Percentiles rank a stretch among this genome's conserved stretches.
Evolutionary conservation across 768 basidiomycete genomes (phyloP).

Genomic region (Coprinopsis cinerea): DNA sequence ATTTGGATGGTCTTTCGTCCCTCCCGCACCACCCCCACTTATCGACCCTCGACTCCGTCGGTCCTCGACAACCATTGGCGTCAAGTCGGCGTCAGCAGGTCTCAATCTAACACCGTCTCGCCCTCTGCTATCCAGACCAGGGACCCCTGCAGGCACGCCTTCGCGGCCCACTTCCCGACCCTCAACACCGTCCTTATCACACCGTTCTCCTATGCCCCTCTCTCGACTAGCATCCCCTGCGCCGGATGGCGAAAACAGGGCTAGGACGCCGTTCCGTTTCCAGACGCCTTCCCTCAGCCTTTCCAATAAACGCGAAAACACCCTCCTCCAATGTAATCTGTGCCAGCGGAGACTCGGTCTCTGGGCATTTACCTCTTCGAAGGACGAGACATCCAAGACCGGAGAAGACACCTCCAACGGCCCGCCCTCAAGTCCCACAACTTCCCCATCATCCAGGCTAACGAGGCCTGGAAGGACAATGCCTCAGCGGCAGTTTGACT

Average conservation of each 20-base stretch:
- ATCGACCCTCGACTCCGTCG: constrained; percentile 13
- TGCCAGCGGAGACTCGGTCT: constrained; percentile 78
- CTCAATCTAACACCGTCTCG: background rate
- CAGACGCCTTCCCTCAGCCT: constrained; percentile 22
- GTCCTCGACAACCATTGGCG: background rate
- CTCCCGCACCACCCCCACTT: constrained; percentile 29
- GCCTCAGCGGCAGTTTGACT: constrained; percentile 54
- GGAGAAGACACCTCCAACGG: background rate
- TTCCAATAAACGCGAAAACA: constrained; percentile 36
- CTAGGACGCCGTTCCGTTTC: constrained; percentile 9
- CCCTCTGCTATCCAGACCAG: background rate
- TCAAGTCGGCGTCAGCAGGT: background rate
- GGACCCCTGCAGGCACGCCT: background rate
- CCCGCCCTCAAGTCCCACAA: constrained; percentile 1
- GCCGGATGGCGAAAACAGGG: constrained; percentile 19
- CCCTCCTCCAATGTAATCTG: constrained; percentile 57
- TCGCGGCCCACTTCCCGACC: constrained; percentile 5
- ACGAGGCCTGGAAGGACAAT: constrained; percentile 22
- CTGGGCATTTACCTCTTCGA: constrained; percentile 50
- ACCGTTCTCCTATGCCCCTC: constrained; percentile 14
- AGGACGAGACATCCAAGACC: background rate
- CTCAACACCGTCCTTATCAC: constrained; percentile 13
- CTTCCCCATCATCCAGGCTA: constrained; percentile 12
- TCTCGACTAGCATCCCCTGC: constrained; percentile 19
- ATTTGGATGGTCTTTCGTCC: constrained; percentile 46